Base-by-base conservation (phyloP, 495 filamentous ascomycete genomes). In the Amniculicola lignicola region DNA sequence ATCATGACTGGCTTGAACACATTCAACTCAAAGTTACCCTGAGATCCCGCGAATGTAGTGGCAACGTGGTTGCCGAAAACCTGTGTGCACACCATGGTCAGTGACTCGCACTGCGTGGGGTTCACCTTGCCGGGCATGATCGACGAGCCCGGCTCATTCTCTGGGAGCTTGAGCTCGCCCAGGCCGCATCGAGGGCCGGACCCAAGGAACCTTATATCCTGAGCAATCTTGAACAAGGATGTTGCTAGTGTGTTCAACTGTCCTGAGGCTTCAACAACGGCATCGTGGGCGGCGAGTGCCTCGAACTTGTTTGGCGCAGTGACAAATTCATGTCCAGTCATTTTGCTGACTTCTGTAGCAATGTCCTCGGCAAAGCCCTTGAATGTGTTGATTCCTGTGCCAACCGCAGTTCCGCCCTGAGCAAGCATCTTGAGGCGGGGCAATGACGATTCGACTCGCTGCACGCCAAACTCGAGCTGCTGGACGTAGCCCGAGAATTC, bases 51-150 rank as follows among this genome's bases (percentile, higher is more conserved):
- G 47, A 97, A 84, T 16, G 92, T 96, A 39, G 87, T 81, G 25
- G 93, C 88, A 38, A 86, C 85, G 71, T 98, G 84, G 78, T 98
- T 98, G 62, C 93, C 93, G 81, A 97, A 94, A 29, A 98, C 94
- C 72, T 98, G 93, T 2, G 89, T 82, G 77, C 91, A 96, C 50
- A 98, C 73, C 93, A 98, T 98, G 57, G 93, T 98, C 70, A 98
- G 75, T 31, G 91, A 88, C 79, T 98, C 93, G 75, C 89, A 95
- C 76, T 98, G 93, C 22, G 93, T 98, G 28, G 93, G 93, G 79
- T 98, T 98, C 65, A 98, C 93, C 79, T 98, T 98, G 63, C 93
- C 93, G 24, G 93, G 93, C 93, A 98, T 98, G 76, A 98, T 97
- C 50, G 88, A 93, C 64, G 82, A 88, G 41, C 93, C 93, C 15